These are phyloP conservation scores for Trichoderma guizhouense DNA, from an alignment of 2,329 filamentous ascomycete genomes.

Conservation along the genomic window DNA sequence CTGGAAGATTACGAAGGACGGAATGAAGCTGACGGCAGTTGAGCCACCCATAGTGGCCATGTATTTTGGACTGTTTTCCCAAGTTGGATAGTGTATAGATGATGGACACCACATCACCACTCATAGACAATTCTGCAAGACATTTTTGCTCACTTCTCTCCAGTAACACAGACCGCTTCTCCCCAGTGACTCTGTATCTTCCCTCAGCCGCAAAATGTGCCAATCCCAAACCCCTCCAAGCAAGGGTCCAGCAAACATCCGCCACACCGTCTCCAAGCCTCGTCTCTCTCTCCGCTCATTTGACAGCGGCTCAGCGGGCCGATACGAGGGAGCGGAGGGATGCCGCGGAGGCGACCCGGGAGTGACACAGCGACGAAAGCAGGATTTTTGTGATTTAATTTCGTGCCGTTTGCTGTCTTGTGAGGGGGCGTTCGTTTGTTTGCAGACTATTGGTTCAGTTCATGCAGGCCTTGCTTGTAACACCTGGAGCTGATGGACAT, in stretches of 20 bases:
- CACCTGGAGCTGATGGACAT: neutral
- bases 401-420: neutral
- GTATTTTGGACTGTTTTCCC: neutral
- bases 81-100: neutral
- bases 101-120: neutral
- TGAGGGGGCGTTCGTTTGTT: neutral
- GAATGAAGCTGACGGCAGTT: neutral
- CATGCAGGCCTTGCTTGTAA: neutral
- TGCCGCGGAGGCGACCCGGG: neutral
- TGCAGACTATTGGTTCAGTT: conserved; percentile 2
- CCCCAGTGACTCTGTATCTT: neutral
- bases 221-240: neutral
- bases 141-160: neutral
- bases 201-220: neutral
- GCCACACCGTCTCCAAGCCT: neutral
- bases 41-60: neutral
- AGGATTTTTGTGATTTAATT: neutral
- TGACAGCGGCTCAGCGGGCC: neutral
- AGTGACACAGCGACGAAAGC: neutral
- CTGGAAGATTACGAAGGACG: neutral
- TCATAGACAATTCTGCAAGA: neutral
- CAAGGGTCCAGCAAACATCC: conserved; percentile 9
- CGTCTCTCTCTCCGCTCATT: neutral
- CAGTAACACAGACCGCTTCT: neutral
- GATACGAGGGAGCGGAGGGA: neutral